phyloP scores from a whole-genome alignment of 2,329 filamentous ascomycete genomes.

The Aspergillus latus region DNA sequence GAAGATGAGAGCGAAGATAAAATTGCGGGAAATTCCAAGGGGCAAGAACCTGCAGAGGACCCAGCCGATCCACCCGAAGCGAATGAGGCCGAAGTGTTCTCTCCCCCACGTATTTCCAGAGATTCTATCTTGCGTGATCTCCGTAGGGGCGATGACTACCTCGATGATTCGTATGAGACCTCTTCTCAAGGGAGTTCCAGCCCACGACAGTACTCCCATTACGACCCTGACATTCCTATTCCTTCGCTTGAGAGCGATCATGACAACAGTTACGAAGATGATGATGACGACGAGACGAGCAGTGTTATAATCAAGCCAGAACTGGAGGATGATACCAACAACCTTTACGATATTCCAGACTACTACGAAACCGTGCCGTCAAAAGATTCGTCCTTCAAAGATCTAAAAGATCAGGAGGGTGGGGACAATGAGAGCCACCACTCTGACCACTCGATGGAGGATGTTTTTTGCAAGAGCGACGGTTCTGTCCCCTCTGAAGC shows the following conservation, averaged over 20 bases:
- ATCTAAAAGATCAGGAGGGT: constrained; percentile 30
- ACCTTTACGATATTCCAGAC: constrained; percentile 66
- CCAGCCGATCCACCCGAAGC: too few species aligned
- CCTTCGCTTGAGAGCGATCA: too few species aligned
- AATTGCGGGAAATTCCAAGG: not conserved
- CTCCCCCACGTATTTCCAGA: too few species aligned
- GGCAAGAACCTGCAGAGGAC: not conserved
- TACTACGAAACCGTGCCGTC: constrained; percentile 57
- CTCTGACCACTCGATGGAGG: constrained; percentile 46
- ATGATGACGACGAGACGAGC: constrained; percentile 46
- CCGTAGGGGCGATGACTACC: too few species aligned
- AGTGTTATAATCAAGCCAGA: constrained; percentile 69
- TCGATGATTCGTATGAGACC: too few species aligned
- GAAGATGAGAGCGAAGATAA: not conserved
- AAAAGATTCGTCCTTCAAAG: constrained; percentile 30
- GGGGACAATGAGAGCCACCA: constrained; percentile 60
- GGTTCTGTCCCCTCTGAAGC: constrained; percentile 32
- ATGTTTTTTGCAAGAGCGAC: constrained; percentile 24
- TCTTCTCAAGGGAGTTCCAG: too few species aligned
- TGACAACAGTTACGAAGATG: too few species aligned
- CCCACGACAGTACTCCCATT: too few species aligned
- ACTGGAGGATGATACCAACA: constrained; percentile 59
- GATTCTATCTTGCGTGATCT: too few species aligned
- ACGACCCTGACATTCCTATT: too few species aligned
- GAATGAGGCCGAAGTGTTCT: too few species aligned